Base-by-base conservation (phyloP, 2,329 filamentous ascomycete genomes). In the Aureobasidium zeae region DNA sequence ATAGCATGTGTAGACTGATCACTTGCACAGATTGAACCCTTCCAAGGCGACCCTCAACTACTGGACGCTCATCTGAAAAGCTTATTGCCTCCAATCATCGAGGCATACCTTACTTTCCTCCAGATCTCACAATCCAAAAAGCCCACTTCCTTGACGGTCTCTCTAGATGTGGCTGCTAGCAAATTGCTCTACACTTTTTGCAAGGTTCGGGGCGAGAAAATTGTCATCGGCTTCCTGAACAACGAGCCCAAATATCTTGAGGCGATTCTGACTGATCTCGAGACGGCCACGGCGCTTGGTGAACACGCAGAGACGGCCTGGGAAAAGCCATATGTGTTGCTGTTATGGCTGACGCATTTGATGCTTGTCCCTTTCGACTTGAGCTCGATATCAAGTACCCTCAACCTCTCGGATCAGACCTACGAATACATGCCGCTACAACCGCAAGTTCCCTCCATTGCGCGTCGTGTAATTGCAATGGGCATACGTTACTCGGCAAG, bases 41-140 rank as follows among this genome's bases (percentile, higher is more conserved):
- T 96, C 54, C 89, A 96, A 70, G 88, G 95, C 68, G 81, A 93
- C 52, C 91, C 91, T 13, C 91, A 98, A 61, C 73, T 96, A 28
- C 74, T 98, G 19, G 91, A 98, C 63, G 77, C 86, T 8, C 76
- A 89, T 61, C 72, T 98, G 30, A 79, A 83, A 38, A 73, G 67
- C 50, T 79, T 93, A 62, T 70, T 96, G 37, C 81, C 85, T 17
- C 68, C 76, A 29, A 70, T 96, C 25, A 79, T 86, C 19, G 73
- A 81, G 55, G 81, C 84, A 13, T 93, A 89, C 55, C 67, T 94
- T 15, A 74, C 77, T 43, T 79, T 77, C 54, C 65, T 87, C 7
- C 67, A 68, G 44, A 17, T 49, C 54, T 15, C 62, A 56, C 25
- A 48, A 6, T 9, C 30, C 5, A 37, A 42, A 22, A 10, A 28